Evolutionary conservation across 495 filamentous ascomycete genomes (phyloP), one percentile per base, ranked within the genome.

Genomic region (Hypoxylon trugodes): DNA sequence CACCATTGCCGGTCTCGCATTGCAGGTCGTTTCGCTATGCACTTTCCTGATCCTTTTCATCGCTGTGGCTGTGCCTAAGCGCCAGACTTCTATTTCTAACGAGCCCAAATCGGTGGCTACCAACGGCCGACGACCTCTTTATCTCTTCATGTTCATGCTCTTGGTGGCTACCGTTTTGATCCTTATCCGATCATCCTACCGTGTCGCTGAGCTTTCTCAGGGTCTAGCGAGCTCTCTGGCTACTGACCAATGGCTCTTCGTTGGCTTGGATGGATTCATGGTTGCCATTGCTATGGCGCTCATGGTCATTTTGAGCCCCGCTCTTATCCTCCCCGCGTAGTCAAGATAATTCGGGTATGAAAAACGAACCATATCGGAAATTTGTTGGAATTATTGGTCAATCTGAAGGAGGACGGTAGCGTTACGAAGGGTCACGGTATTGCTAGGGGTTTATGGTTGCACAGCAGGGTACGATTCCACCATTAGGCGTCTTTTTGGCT

Each of bases 221-320:
- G 40, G 40, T 5, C 13, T 43, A 7, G 22, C 40, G 21, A 43
- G 40, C 13, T 43, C 40, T 6, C 19, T 43, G 19, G 40, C 45
- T 13, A 33, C 25, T 33, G 22, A 48, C 6, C 45, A 48, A 6
- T 48, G 45, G 45, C n/a, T 48, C 0, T 48, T 48, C 16, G 45
- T 48, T 19, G 45, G 45, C 0, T 48, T 48, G 10, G 45, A 48
- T n/a, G 45, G 45, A 9, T 48, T 48, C 15, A 35, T 35, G 45
- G 28, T 48, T 33, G 26, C 45, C 4, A 48, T 48, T 33, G 45
- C 45, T 4, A 48, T 28, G 6, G 19, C 10, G 8, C 4, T 48
- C 2, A 48, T 48, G 45, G 45, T 19, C 4, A 22, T 19, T 33
- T 7, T 33, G 9, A 25, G 35, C 12, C 45, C 45, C 16, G 45